Base-by-base conservation (phyloP, 1,139 yeast genomes). In the Hansenula sp. region DNA sequence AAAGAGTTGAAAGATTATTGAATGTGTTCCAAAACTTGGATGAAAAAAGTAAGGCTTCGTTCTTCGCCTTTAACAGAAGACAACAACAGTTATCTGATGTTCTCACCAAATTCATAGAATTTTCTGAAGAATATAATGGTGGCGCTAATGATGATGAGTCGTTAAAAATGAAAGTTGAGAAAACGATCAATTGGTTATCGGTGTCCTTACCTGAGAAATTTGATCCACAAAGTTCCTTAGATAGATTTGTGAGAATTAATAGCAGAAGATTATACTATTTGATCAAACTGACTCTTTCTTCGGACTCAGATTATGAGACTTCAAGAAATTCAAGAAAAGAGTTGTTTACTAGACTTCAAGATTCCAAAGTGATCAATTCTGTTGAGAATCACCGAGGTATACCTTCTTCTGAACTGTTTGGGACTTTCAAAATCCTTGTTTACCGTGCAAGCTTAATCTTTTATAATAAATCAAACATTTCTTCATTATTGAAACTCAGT, bases 391-490 rank as follows among this genome's bases (percentile, higher is more conserved):
- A 55, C 11, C 51, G 63, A 1, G 60, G 59, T n/a, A 65, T 77
- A 3, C 62, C 75, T 4, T 62, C 79, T 0, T 66, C 67, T 16
- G 81, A 79, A 41, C 71, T 83, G 70, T 68, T 72, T 2, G 63
- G 68, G 1, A 73, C 76, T 19, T 65, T 87, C 48, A 76, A 77
- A 48, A 63, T 83, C 6, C 58, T 89, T 29, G 55, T 86, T 34
- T 79, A 79, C 52, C 71, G 96, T 47, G 65, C 84, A 0, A 74
- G 93, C 0, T 73, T 78, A 33, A 65, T 84, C 17, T 58, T 84
- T 21, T 83, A 76, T 63, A 90, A 89, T 63, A 75, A 76, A 53
- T 77, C 87, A 28, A 85, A 81, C 52, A 71, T 88, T 25, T 65
- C 75, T 0, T 72, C 77, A 29, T 64, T 88, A 27, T 65, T 86